A percentile compares a stretch with the other conserved stretches of the same genome.
Evolutionary conservation across 1,284 basidiomycete species (phyloP).

Genomic region (Exobasidium cylindrosporum): DNA sequence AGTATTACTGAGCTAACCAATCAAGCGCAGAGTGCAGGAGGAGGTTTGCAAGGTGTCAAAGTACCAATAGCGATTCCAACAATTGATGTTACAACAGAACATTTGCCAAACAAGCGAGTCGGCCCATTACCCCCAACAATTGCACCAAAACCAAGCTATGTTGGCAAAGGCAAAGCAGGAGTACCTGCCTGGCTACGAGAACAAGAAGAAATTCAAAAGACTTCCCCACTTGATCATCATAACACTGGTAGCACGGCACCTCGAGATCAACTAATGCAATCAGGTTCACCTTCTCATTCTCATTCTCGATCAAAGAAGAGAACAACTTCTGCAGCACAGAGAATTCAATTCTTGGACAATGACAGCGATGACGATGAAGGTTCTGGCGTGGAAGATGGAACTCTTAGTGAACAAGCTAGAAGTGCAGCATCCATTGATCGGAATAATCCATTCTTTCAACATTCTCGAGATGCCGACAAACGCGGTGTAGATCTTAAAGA

Average conservation of each 20-base stretch:
- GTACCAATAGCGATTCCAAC: constrained; percentile 6
- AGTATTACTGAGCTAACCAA: constrained; percentile 8
- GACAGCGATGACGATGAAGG: constrained; percentile 27
- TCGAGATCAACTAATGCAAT: background rate
- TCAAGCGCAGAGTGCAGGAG: constrained; percentile 11
- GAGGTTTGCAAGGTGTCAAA: constrained; percentile 17
- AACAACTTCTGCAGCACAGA: constrained; percentile 15
- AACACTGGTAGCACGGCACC: constrained; percentile 33
- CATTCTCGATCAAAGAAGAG: constrained; percentile 21
- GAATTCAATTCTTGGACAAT: constrained; percentile 39
- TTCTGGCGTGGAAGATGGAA: constrained; percentile 14
- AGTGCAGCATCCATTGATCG: constrained; percentile 47
- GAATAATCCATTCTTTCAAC: constrained; percentile 48
- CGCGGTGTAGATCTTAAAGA: constrained; percentile 22
- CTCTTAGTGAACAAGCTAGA: constrained; percentile 37
- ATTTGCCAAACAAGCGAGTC: constrained; percentile 9
- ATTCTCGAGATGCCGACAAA: constrained; percentile 29
- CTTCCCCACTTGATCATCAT: constrained; percentile 35
- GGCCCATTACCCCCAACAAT: constrained; percentile 18
- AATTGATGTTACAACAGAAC: background rate
- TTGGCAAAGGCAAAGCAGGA: constrained; percentile 23
- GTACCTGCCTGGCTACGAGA: constrained; percentile 52
- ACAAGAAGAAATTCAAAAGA: constrained; percentile 48
- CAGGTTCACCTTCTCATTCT: background rate
- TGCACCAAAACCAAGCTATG: constrained; percentile 10